Conservation (phyloP, 2,329 filamentous ascomycete species). For the Mycogone perniciosa region DNA sequence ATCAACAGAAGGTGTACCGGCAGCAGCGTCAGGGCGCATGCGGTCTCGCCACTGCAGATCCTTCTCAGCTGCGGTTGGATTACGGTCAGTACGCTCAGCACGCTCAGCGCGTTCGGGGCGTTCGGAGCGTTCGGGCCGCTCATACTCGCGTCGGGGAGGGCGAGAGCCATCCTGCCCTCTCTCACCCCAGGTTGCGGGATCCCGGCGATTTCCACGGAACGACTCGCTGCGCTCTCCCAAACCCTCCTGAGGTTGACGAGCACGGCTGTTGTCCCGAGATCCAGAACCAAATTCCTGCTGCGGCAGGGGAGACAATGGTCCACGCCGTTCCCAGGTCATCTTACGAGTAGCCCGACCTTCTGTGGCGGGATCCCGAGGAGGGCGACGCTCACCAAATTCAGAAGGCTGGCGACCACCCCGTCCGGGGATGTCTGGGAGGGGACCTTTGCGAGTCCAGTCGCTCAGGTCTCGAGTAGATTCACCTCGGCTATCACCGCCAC, state of each 20-base stretch:
- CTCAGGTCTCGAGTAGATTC: constrained; percentile 72
- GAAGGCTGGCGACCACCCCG: constrained; percentile 40
- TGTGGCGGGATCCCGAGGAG: constrained; percentile 55
- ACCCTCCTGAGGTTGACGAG: constrained; percentile 38
- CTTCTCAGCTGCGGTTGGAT: constrained; percentile 80
- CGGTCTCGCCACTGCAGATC: constrained; percentile 88
- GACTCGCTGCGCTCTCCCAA: constrained; percentile 55
- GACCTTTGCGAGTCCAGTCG: constrained; percentile 91
- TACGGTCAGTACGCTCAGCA: constrained; percentile 46
- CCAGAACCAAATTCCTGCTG: constrained; percentile 43
- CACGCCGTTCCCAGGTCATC: constrained; percentile 90
- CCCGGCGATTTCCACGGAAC: constrained; percentile 55
- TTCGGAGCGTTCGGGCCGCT: constrained; percentile 29
- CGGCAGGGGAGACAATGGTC: constrained; percentile 71
- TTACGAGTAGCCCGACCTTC: constrained; percentile 62
- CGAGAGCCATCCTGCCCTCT: constrained; percentile 70
- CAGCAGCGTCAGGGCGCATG: constrained; percentile 75
- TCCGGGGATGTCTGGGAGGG: constrained; percentile 66
- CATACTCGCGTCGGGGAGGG: constrained; percentile 69
- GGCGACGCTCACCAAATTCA: constrained; percentile 55
- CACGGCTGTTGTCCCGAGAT: constrained; percentile 50
- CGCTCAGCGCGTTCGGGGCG: constrained; percentile 71
- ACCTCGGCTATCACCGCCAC: constrained; percentile 59
- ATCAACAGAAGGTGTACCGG: constrained; percentile 61
- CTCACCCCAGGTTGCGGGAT: constrained; percentile 73